These are phyloP conservation scores for Eucalyptus marginata DNA, from an alignment of 345 rosid species.

Conservation along the genomic window DNA sequence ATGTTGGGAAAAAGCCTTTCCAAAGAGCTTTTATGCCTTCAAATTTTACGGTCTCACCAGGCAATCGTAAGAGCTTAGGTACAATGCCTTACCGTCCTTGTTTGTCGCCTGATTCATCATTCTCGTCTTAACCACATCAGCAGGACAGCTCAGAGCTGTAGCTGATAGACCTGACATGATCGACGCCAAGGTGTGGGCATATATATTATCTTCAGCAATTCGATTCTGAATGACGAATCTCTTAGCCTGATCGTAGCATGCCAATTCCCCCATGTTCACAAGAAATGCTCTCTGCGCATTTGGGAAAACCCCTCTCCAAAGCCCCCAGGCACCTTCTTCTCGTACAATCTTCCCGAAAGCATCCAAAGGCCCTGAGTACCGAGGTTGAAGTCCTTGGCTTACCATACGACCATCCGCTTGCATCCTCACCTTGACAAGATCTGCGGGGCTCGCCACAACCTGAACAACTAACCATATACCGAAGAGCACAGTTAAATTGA, in stretches of 20 bases:
- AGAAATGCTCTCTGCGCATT: conserved; percentile 82
- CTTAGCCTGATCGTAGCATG: conserved; percentile 90
- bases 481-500: not conserved
- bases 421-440: conserved; percentile 89
- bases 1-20: conserved; percentile 86
- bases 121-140: conserved; percentile 88
- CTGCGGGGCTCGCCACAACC: conserved; percentile 91
- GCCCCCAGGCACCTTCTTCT: conserved; percentile 46
- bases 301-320: conserved; percentile 87
- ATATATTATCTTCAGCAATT: conserved; percentile 52
- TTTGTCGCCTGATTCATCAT: conserved; percentile 57
- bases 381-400: conserved; percentile 52
- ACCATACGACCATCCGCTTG: conserved; percentile 60
- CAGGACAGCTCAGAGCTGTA: conserved; percentile 76
- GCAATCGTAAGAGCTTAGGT: conserved; percentile 62
- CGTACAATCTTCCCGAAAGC: conserved; percentile 46
- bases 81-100: conserved; percentile 22
- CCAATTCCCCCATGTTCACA: conserved; percentile 89
- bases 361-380: conserved; percentile 54
- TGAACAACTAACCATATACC: conserved; percentile 25
- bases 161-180: conserved; percentile 75
- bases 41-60: conserved; percentile 58
- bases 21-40: conserved; percentile 74
- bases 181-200: conserved; percentile 68
- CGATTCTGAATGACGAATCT: conserved; percentile 35